These are phyloP conservation scores for Aspergillus ochraceus DNA, from an alignment of 2,329 filamentous ascomycete species.

Conservation along the genomic window DNA sequence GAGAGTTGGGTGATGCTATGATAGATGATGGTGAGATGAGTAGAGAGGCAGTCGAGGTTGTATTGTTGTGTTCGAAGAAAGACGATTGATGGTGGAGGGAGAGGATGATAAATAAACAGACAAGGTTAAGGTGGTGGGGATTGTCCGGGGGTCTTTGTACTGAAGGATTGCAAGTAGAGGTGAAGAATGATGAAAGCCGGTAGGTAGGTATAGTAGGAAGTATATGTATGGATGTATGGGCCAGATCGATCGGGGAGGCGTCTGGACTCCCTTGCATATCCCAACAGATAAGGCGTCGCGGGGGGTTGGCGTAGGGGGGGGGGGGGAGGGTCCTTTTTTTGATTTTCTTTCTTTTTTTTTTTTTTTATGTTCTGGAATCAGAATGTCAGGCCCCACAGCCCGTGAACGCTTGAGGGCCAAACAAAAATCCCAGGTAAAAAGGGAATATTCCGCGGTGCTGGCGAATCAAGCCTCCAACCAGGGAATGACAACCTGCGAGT, in stretches of 20 bases:
- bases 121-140: not conserved
- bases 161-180: conserved; percentile 7
- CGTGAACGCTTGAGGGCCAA: conserved; percentile 9
- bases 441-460: conserved; percentile 13
- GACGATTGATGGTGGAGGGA: not conserved
- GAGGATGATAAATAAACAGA: not conserved
- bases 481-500: conserved; percentile 17
- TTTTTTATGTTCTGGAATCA: conserved; percentile 1
- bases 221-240: conserved; percentile 14
- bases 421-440: conserved; percentile 16
- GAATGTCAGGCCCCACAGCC: conserved; percentile 11
- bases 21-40: not conserved
- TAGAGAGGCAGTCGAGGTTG: not conserved
- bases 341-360: conserved; percentile 2
- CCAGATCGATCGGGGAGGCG: conserved; percentile 25
- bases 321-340: not conserved
- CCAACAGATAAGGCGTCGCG: conserved; percentile 27
- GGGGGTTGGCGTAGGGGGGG: conserved; percentile 12
- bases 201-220: not conserved
- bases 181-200: conserved; percentile 4
- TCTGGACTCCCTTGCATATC: conserved; percentile 28
- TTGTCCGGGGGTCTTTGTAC: not conserved
- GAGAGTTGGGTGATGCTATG: conserved; percentile 1
- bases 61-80: not conserved
- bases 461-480: conserved; percentile 4